Evolutionary conservation across 1,284 basidiomycete genomes (phyloP).

Genomic region (Takashimella tepidaria): DNA sequence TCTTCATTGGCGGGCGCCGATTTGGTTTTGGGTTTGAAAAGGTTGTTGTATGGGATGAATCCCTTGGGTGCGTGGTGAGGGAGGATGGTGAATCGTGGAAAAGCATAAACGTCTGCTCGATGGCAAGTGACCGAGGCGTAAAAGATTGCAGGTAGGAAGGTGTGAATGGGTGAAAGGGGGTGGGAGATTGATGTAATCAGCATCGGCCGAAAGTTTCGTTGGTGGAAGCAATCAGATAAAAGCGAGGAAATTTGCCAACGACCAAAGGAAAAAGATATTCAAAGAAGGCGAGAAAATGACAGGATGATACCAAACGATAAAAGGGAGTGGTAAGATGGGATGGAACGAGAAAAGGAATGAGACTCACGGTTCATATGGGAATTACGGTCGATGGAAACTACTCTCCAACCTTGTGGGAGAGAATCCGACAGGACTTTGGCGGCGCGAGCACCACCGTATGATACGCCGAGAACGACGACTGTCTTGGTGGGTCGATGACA

Average conservation of each 20-base stretch:
- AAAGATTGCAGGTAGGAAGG: no score
- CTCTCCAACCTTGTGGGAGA: slow-evolving; percentile 58
- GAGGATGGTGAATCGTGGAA: slow-evolving; percentile 50
- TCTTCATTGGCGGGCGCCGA: no score
- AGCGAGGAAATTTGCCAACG: no score
- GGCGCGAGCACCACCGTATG: slow-evolving; percentile 57
- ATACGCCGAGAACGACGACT: slow-evolving; percentile 58
- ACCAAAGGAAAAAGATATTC: slow-evolving; percentile 1
- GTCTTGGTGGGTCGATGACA: slow-evolving; percentile 49
- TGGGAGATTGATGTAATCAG: no score
- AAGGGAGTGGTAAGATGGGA: neutral
- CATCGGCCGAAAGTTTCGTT: neutral
- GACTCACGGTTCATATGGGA: slow-evolving; percentile 51
- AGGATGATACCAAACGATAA: neutral
- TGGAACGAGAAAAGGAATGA: slow-evolving; percentile 13
- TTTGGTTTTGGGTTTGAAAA: slow-evolving; percentile 36
- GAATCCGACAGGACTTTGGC: slow-evolving; percentile 56
- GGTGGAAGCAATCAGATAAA: neutral
- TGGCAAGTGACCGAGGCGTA: neutral
- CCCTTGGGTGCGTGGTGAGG: slow-evolving; percentile 50
- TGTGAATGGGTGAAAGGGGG: no score
- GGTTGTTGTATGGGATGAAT: slow-evolving; percentile 62
- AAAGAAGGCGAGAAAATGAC: slow-evolving; percentile 4
- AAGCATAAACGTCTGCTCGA: slow-evolving; percentile 50
- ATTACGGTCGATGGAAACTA: slow-evolving; percentile 68